Evolutionary conservation across 1,139 yeast species (phyloP).

Genomic region (Taphrina betulina): DNA sequence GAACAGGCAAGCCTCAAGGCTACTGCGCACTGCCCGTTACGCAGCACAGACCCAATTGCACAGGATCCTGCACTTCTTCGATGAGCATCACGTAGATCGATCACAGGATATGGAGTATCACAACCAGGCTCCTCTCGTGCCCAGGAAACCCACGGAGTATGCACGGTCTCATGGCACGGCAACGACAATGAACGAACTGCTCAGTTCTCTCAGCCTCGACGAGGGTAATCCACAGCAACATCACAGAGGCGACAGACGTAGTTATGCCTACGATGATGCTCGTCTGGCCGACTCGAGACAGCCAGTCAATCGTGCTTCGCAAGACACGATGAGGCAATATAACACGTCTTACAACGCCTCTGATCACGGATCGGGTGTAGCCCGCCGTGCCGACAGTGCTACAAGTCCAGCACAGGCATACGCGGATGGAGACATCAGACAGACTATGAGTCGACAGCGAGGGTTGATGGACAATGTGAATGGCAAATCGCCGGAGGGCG

Average conservation of each 20-base stretch:
- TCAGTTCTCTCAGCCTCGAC: conserved; percentile 14
- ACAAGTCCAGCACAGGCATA: background rate
- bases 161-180: background rate
- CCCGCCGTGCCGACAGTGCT: too few relatives aligned
- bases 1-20: too few relatives aligned
- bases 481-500: background rate
- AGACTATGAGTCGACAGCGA: background rate
- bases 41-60: too few relatives aligned
- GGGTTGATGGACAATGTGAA: background rate
- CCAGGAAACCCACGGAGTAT: conserved; percentile 8
- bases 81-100: too few relatives aligned
- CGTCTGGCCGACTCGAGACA: background rate
- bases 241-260: background rate
- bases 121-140: background rate
- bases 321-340: background rate
- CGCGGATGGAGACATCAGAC: background rate
- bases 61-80: too few relatives aligned
- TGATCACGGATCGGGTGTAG: too few relatives aligned
- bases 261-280: background rate
- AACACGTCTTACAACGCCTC: background rate
- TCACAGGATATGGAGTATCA: background rate
- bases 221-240: conserved; percentile 1
- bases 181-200: conserved; percentile 4
- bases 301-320: background rate
- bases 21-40: too few relatives aligned